A percentile compares a stretch with the other conserved stretches of the same genome.
Evolutionary conservation across 2,329 filamentous ascomycete species (phyloP).

Genomic region (Calonectria montana): DNA sequence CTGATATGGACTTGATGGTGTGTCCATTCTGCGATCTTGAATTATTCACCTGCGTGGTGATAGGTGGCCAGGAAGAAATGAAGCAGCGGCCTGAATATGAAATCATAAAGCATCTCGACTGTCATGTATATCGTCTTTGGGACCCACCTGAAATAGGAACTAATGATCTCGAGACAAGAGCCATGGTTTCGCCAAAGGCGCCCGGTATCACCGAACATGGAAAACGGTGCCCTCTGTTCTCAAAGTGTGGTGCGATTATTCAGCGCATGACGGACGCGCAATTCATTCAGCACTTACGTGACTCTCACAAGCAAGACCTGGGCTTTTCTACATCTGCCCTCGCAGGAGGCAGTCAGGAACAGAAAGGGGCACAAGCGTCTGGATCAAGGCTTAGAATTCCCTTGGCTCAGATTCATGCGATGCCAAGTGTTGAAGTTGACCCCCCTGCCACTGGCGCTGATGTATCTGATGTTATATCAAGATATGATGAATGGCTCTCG

Average conservation of each 20-base stretch:
- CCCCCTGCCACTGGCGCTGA: not conserved
- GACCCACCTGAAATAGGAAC: not conserved
- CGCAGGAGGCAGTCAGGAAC: too few species aligned
- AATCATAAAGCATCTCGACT: constrained; percentile 36
- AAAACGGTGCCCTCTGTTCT: constrained; percentile 27
- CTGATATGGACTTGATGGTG: not conserved
- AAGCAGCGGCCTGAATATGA: not conserved
- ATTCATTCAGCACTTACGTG: constrained; percentile 9
- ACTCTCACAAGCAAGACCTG: not conserved
- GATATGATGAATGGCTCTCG: not conserved
- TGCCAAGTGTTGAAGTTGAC: not conserved
- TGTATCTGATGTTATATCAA: not conserved
- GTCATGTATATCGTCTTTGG: constrained; percentile 37
- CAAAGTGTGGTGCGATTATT: constrained; percentile 22
- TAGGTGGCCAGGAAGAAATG: not conserved
- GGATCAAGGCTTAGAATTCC: not conserved
- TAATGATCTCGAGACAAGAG: not conserved
- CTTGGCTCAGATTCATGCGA: not conserved
- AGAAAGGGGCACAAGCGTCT: too few species aligned
- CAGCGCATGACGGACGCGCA: constrained; percentile 23
- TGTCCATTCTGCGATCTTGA: constrained; percentile 34
- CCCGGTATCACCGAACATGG: not conserved
- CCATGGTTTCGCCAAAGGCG: not conserved
- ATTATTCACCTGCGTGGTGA: not conserved
- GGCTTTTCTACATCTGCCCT: not conserved